Conservation (phyloP, 352 stramenopile species). For the Globisporangium viniferum region DNA sequence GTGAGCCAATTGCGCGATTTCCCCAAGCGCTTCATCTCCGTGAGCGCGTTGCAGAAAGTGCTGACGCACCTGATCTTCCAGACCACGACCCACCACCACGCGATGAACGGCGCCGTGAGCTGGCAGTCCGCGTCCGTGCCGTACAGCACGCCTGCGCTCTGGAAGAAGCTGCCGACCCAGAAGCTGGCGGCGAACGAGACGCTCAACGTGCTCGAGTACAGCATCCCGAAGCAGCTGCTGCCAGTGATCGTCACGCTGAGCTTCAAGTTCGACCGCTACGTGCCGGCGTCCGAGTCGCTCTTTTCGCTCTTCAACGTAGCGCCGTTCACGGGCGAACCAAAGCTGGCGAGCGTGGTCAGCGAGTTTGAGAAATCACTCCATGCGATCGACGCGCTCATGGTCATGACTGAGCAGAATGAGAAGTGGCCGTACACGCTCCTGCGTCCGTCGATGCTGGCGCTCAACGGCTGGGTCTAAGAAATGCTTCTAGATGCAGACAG, state of each 20-base stretch:
- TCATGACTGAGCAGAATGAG: slow-evolving; percentile 22
- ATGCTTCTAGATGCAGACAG: too few species aligned
- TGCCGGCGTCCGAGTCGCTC: slow-evolving; percentile 27
- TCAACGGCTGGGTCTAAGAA: slow-evolving; percentile 33
- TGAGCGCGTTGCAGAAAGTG: slow-evolving; percentile 15
- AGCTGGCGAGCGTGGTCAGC: slow-evolving; percentile 21
- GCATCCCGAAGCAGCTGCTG: slow-evolving; percentile 25
- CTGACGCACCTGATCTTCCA: slow-evolving; percentile 36
- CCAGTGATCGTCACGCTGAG: slow-evolving; percentile 25
- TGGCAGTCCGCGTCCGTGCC: slow-evolving; percentile 40
- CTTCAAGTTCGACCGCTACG: slow-evolving; percentile 29
- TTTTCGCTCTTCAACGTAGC: slow-evolving; percentile 21
- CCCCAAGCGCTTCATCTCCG: slow-evolving; percentile 10
- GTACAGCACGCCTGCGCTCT: slow-evolving; percentile 41
- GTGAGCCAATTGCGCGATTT: slow-evolving; percentile 35
- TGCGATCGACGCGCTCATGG: slow-evolving; percentile 27
- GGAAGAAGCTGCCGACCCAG: slow-evolving; percentile 31
- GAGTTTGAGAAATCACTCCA: slow-evolving; percentile 26
- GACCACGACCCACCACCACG: slow-evolving; percentile 40
- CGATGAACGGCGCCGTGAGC: slow-evolving; percentile 44
- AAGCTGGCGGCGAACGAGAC: slow-evolving; percentile 26
- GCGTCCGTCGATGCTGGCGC: slow-evolving; percentile 25
- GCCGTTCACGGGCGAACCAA: slow-evolving; percentile 25
- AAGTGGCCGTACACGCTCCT: slow-evolving; percentile 30
- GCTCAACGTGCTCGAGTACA: slow-evolving; percentile 28